Evolutionary conservation across 176 grass and related monocot species (phyloP).

Genomic region (Carex kokanica): DNA sequence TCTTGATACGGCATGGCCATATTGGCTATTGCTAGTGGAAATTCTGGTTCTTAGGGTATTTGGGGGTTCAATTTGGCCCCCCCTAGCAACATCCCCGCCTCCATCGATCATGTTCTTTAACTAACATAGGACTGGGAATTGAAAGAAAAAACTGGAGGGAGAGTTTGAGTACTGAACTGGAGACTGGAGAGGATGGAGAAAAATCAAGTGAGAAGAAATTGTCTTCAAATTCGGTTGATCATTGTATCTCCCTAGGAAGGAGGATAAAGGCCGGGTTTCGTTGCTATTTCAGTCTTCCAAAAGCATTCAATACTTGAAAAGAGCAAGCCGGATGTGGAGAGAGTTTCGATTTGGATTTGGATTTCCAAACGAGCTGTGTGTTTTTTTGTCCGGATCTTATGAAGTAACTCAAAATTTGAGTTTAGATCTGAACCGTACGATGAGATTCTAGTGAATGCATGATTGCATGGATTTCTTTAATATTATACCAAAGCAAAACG

Average conservation of each 20-base stretch:
- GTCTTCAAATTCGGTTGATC: not conserved
- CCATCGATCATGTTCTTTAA: constrained; percentile 50
- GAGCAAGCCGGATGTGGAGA: not conserved
- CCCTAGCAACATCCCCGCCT: constrained; percentile 35
- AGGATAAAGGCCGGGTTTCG: constrained; percentile 27
- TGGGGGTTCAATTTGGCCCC: constrained; percentile 30
- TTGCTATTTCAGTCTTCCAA: too few species aligned
- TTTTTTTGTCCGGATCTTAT: too few species aligned
- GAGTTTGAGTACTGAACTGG: not conserved
- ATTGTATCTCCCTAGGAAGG: not conserved
- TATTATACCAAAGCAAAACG: too few species aligned
- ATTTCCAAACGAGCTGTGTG: not conserved
- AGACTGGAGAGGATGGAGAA: not conserved
- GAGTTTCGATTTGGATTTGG: not conserved
- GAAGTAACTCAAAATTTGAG: too few species aligned
- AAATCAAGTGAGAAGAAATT: not conserved
- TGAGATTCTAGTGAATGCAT: too few species aligned
- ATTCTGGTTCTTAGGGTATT: not conserved
- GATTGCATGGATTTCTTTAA: too few species aligned
- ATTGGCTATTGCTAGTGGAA: constrained; percentile 40
- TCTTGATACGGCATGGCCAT: constrained; percentile 53
- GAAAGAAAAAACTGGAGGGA: not conserved
- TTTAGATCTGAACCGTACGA: too few species aligned
- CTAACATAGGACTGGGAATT: constrained; percentile 46
- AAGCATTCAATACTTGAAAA: not conserved